Conservation (phyloP, 306 rosid species). For the Luffa acutangula region DNA sequence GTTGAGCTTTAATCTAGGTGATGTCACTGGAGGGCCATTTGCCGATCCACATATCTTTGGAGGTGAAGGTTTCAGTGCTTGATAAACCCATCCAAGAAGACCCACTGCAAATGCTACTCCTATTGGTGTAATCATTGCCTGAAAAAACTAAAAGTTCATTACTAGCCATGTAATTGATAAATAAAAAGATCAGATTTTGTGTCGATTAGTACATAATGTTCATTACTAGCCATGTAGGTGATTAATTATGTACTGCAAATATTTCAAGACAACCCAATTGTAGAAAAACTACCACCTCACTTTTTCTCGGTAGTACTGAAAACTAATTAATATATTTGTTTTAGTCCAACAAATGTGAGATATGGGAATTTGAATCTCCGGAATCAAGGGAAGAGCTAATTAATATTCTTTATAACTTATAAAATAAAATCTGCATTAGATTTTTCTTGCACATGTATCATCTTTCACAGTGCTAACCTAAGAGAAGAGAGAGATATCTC, state of each 20-base stretch:
- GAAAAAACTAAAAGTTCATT: neutral
- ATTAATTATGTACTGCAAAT: neutral
- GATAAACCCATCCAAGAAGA: constrained; percentile 40
- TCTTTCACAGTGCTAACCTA: neutral
- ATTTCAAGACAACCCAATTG: neutral
- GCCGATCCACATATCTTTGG: constrained; percentile 54
- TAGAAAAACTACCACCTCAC: neutral
- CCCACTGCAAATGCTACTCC: constrained; percentile 42
- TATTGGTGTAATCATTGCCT: constrained; percentile 47
- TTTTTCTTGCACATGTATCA: neutral
- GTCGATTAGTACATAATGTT: neutral
- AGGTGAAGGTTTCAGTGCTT: constrained; percentile 46
- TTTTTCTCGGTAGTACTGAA: neutral
- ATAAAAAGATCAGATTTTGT: neutral
- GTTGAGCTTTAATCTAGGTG: constrained; percentile 53
- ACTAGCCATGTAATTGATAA: neutral
- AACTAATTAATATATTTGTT: neutral
- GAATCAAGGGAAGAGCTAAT: neutral
- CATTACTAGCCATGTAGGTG: neutral
- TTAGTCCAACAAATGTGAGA: too few species aligned
- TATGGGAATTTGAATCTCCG: too few species aligned
- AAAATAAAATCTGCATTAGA: neutral
- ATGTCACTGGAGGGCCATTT: constrained; percentile 50
- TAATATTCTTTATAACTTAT: neutral
- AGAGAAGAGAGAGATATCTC: neutral